Conservation (phyloP, 176 grass and related monocot genomes). For the Rhynchospora breviuscula region DNA sequence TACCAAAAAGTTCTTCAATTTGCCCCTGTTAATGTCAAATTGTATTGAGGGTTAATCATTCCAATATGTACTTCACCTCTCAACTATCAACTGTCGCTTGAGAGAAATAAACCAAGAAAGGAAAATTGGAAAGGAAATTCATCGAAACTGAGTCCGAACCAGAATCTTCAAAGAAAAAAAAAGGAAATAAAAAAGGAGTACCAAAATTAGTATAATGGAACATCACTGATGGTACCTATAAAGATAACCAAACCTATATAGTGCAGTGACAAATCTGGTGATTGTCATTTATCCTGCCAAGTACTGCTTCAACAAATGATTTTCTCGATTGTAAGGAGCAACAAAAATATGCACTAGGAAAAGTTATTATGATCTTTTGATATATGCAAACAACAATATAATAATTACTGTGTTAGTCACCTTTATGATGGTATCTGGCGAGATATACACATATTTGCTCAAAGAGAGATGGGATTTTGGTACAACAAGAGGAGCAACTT, state of each 20-base stretch:
- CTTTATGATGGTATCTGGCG: constrained; percentile 55
- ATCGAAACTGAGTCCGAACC: neutral
- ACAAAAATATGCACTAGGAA: constrained; percentile 7
- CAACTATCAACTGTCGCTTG: neutral
- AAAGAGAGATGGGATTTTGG: constrained; percentile 34
- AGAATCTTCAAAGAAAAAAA: too few relatives aligned
- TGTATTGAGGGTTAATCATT: neutral
- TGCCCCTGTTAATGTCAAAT: constrained; percentile 42
- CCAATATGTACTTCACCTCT: neutral
- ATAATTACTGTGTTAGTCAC: constrained; percentile 28
- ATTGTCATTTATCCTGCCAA: neutral
- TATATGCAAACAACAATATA: neutral
- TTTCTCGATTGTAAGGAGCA: neutral
- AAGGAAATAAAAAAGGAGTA: neutral
- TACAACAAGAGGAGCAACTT: constrained; percentile 66
- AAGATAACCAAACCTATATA: neutral
- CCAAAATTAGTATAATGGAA: neutral
- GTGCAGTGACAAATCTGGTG: neutral
- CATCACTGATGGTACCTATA: neutral
- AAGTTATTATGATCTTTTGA: neutral
- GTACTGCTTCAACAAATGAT: neutral
- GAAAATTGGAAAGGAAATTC: neutral
- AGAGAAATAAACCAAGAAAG: neutral
- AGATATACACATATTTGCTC: constrained; percentile 67
- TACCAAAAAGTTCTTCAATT: constrained; percentile 55